Conservation (phyloP, 1,139 yeast species). For the Hansenula sp. region DNA sequence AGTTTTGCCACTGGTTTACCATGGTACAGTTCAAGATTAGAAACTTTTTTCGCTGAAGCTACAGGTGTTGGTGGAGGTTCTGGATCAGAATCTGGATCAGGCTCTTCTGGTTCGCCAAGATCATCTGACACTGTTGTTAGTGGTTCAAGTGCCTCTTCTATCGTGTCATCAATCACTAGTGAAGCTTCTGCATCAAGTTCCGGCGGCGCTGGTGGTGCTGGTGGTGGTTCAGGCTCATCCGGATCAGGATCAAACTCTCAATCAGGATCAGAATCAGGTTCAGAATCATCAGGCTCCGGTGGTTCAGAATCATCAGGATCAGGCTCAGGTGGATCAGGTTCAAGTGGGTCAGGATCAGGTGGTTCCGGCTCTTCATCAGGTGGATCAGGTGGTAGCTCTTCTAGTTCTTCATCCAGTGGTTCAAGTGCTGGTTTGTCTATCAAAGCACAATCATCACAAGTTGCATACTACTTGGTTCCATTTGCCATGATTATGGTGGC, state of each 20-base stretch:
- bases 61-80: slow-evolving; percentile 23
- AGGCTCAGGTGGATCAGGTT: no score
- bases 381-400: slow-evolving; percentile 15
- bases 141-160: slow-evolving; percentile 15
- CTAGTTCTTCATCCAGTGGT: slow-evolving; percentile 7
- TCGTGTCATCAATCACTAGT: no score
- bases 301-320: not conserved
- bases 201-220: not conserved
- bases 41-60: slow-evolving; percentile 25
- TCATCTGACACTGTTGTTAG: slow-evolving; percentile 17
- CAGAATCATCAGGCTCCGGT: not conserved
- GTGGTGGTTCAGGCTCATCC: not conserved
- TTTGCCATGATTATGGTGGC: slow-evolving; percentile 19
- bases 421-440: slow-evolving; percentile 36
- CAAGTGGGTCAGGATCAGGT: no score
- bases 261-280: no score
- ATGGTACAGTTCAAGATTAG: slow-evolving; percentile 40
- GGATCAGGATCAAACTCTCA: no score
- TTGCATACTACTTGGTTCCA: no score
- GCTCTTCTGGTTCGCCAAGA: no score
- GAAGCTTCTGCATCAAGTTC: no score
- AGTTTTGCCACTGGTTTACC: slow-evolving; percentile 37
- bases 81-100: slow-evolving; percentile 19
- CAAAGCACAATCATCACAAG: slow-evolving; percentile 28
- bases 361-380: slow-evolving; percentile 18